Base-by-base conservation (phyloP, 2,329 filamentous ascomycete genomes). In the Neoarthrinium moseri region DNA sequence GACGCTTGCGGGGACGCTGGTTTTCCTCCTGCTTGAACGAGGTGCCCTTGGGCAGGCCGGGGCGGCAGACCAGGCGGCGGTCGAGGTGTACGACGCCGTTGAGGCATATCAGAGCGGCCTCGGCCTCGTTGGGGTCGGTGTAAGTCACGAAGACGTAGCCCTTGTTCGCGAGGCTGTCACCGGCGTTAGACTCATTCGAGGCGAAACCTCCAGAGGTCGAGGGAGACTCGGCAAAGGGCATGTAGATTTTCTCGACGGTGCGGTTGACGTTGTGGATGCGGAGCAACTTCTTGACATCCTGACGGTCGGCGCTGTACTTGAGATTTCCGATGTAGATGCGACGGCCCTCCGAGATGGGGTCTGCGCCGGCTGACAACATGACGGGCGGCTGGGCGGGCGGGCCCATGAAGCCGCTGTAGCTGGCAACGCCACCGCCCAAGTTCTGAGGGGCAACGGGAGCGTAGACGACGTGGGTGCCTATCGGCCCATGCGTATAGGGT, bases 251-350 rank as follows among this genome's bases (percentile, higher is more conserved):
- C 27, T 45, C 35, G 4, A 30, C 35, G 17, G 34, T 35, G n/a
- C 39, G 27, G 22, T 40, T 27, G 27, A 35, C 27, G 12, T 11
- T 4, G 32, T 27, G 12, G 5, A 11, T 5, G 2, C 32, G 26
- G n/a, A 49, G 47, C 8, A 45, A 26, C 4, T 20, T 13, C 20
- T 36, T 33, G 33, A 49, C 33, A 6, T 43, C 13, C 13, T 12
- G 8, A 5, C 26, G 36, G 8, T 12, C 22, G 13, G 33, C 23
- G 3, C 11, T 21, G 29, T 35, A 46, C 10, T 27, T 17, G 13
- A 49, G 43, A 29, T 49, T 49, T 33, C 47, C 47, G 15, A 49
- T 39, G 39, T 46, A 49, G 17, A 49, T 38, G 6, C 47, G 43
- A 5, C 47, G 43, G 10, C 22, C 17, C 34, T 43, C 27, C n/a